Base-by-base conservation (phyloP, 495 filamentous ascomycete species). In the Penicillium pulvis region DNA sequence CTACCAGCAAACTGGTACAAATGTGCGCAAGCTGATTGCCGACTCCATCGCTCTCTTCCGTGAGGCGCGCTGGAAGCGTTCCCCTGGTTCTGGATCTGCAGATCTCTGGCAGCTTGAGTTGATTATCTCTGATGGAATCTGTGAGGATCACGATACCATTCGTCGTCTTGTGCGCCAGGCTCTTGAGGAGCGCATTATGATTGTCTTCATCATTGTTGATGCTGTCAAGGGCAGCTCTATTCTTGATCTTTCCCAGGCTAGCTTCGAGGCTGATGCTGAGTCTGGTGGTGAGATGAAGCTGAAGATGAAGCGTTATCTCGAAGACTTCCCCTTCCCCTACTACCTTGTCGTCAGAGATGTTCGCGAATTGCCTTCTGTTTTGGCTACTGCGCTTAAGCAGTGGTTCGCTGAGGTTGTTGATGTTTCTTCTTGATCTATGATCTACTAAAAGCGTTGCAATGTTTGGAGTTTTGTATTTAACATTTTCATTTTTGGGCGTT, bases 91-190 rank as follows among this genome's bases (percentile, higher is more conserved):
- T n/a, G 81, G 81, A 12, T 71, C 68, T 39, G 84, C 87, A 12
- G 92, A 97, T 58, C 85, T 97, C n/a, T 99, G 94, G 95, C 95
- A 99, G 75, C 78, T 99, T 2, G 85, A 92, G 55, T 82, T 99
- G 31, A 90, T 99, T 58, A 86, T 99, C 26, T 93, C 89, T 1
- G 95, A 99, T 65, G 95, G 95, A 20, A 84, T 97, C 28, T 96
- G 91, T 57, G 90, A 96, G 62, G 87, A 91, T 43, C 93, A 97
- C 69, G 91, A 89, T n/a, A 79, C 82, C 1, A 88, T 99, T 55
- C 79, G 86, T 11, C 81, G 91, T 19, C 81, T 98, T 23, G 85
- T 98, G 5, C 77, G 94, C 7, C 87, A 92, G 65, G 93, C 94
- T 4, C 85, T 90, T 62, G 93, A 97, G 71, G 91, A 97, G 72